Evolutionary conservation across 805 yeast species (phyloP).

Genomic region (Komagataella phaffii): DNA sequence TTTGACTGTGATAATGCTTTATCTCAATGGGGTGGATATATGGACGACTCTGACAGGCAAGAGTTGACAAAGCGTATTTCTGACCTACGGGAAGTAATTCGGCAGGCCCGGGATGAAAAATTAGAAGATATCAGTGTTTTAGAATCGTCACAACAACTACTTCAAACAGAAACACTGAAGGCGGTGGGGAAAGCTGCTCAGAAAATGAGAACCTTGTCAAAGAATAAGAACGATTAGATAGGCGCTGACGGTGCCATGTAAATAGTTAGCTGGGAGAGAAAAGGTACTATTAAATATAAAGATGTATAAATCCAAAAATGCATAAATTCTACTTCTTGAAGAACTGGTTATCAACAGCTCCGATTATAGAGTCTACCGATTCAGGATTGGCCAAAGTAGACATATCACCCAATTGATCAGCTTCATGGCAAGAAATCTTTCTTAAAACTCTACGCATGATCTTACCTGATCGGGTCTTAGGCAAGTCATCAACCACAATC

Average conservation of each 20-base stretch:
- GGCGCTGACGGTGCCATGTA: background rate
- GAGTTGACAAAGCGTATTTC: slow-evolving; percentile 9
- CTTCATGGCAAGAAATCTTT: slow-evolving; percentile 86
- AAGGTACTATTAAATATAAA: background rate
- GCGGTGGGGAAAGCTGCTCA: background rate
- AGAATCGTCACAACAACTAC: background rate
- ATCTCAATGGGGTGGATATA: slow-evolving; percentile 9
- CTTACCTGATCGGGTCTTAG: slow-evolving; percentile 97
- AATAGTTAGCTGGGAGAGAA: background rate
- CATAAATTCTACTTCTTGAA: slow-evolving; percentile 15
- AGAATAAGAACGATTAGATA: background rate
- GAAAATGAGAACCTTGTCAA: background rate
- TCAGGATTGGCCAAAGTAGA: slow-evolving; percentile 82
- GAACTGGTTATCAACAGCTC: slow-evolving; percentile 40
- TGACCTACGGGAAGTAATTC: slow-evolving; percentile 15
- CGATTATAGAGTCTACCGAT: slow-evolving; percentile 66
- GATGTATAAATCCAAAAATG: background rate
- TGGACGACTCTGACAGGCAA: slow-evolving; percentile 7
- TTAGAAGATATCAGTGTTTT: slow-evolving; percentile 6
- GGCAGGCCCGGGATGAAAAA: slow-evolving; percentile 16
- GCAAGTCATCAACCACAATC: slow-evolving; percentile 80
- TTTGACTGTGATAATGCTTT: slow-evolving; percentile 22
- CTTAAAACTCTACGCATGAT: slow-evolving; percentile 97
- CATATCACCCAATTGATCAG: slow-evolving; percentile 83
- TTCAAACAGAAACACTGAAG: background rate